Percentiles rank a stretch among this genome's conserved stretches.
These are phyloP conservation scores for Lachnellula willkommii DNA, from an alignment of 2,329 filamentous ascomycete genomes.

Conservation along the genomic window DNA sequence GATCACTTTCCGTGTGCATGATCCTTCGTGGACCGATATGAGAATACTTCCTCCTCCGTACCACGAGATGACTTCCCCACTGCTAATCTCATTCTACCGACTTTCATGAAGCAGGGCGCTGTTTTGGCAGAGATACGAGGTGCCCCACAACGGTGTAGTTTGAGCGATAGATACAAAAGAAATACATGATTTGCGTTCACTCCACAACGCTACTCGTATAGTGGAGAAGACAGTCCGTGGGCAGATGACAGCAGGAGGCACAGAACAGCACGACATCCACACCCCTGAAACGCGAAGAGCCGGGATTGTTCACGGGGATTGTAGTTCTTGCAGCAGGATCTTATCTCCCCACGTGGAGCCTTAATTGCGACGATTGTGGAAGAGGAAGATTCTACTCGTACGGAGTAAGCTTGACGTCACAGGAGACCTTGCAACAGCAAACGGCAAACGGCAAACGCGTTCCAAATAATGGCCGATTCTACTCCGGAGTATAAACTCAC, in stretches of 20 bases:
- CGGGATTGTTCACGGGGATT: background rate
- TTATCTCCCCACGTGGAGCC: background rate
- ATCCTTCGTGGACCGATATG: slow-evolving; percentile 3
- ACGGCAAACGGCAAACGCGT: background rate
- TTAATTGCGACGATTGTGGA: background rate
- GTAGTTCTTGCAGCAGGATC: background rate
- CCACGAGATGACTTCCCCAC: background rate
- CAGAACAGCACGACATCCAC: background rate
- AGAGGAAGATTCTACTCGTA: background rate
- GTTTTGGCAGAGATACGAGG: background rate
- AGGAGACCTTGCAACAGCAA: background rate
- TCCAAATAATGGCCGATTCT: background rate
- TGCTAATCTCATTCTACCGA: background rate
- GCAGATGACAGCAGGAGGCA: background rate
- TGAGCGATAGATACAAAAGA: too few species aligned
- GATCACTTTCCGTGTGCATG: slow-evolving; percentile 9
- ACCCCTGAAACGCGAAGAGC: background rate
- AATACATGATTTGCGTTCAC: background rate
- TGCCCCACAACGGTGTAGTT: too few species aligned
- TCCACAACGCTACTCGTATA: background rate
- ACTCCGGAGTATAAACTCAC: background rate
- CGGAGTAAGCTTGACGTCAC: background rate
- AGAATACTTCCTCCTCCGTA: background rate
- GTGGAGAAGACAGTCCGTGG: background rate
- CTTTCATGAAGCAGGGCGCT: background rate